Evolutionary conservation across 2,329 filamentous ascomycete genomes (phyloP), one percentile per base, ranked within the genome.

Genomic region (Lachnellula willkommii): DNA sequence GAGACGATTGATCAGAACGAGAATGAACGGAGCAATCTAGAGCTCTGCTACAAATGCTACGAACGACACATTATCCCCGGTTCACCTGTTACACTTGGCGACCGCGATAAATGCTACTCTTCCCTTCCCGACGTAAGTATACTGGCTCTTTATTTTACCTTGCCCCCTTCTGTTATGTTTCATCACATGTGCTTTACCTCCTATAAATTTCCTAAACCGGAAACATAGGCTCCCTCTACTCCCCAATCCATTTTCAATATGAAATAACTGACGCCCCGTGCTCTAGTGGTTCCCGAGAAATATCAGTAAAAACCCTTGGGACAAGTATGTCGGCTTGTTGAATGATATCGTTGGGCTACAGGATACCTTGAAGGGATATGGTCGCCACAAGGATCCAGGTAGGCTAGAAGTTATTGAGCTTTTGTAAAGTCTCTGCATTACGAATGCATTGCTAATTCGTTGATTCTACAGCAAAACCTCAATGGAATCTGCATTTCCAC

Each of bases 401-500:
- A 45, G 26, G 39, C 15, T 32, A 32, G 3, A 32, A 32, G 15
- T 7, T 45, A 17, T 45, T 5, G n/a, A 24, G 20, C 2, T 22
- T 22, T 26, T 20, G 42, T 24, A 45, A 11, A 17, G 22, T 20
- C n/a, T 9, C 42, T 45, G 17, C 22, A 20, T 45, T 17, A 17
- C 6, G 20, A 45, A 20, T 20, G 17, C 39, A 20, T 45, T 24
- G 15, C 42, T 45, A 22, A 45, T 14, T 12, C 11, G 12, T 20
- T 45, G 12, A 45, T 20, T 14, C 20, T 14, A 22, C 20, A 45
- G 42, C 46, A 5, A 37, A 51, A 11, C 47, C 50, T 9, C 49
- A 47, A 5, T 66, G 64, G 64, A 56, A 66, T 17, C 48, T 56
- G 9, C 54, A 67, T n/a, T 66, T 51, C 32, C 67, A 69, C 50